These are phyloP conservation scores for Phytophthora pseudosyringae DNA, from an alignment of 352 stramenopile genomes.

Conservation along the genomic window DNA sequence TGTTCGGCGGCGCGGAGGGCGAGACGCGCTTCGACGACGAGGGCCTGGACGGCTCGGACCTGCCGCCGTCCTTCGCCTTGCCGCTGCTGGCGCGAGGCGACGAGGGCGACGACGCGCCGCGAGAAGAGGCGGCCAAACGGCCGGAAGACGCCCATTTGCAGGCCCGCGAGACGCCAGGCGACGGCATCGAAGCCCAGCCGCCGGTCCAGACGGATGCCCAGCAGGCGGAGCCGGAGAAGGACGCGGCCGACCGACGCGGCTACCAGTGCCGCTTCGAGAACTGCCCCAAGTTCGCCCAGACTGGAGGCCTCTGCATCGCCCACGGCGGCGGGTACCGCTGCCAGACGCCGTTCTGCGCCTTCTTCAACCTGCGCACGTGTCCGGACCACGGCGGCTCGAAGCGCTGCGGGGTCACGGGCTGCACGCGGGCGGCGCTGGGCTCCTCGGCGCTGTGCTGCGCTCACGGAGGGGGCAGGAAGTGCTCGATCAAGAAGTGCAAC, in stretches of 20 bases:
- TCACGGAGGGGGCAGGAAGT: slow-evolving; percentile 76
- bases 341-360: slow-evolving; percentile 72
- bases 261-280: slow-evolving; percentile 57
- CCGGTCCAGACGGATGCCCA: background rate
- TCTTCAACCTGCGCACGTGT: slow-evolving; percentile 76
- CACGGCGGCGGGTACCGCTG: slow-evolving; percentile 78
- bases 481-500: slow-evolving; percentile 69
- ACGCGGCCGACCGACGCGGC: slow-evolving; percentile 17
- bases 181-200: background rate
- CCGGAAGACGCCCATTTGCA: background rate
- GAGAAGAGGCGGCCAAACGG: slow-evolving; percentile 6
- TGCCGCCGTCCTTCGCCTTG: slow-evolving; percentile 57
- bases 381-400: slow-evolving; percentile 78
- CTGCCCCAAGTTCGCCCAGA: slow-evolving; percentile 70
- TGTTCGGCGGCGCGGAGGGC: slow-evolving; percentile 51
- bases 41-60: slow-evolving; percentile 49
- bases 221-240: background rate
- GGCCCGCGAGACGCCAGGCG: background rate
- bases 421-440: slow-evolving; percentile 59
- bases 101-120: slow-evolving; percentile 20
- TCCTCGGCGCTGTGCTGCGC: slow-evolving; percentile 60
- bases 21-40: slow-evolving; percentile 64
- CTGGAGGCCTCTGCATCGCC: slow-evolving; percentile 64
- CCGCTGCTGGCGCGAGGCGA: slow-evolving; percentile 38
- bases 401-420: slow-evolving; percentile 60